Base-by-base conservation (phyloP, 306 rosid genomes). In the Heteromeles arbutifolia region DNA sequence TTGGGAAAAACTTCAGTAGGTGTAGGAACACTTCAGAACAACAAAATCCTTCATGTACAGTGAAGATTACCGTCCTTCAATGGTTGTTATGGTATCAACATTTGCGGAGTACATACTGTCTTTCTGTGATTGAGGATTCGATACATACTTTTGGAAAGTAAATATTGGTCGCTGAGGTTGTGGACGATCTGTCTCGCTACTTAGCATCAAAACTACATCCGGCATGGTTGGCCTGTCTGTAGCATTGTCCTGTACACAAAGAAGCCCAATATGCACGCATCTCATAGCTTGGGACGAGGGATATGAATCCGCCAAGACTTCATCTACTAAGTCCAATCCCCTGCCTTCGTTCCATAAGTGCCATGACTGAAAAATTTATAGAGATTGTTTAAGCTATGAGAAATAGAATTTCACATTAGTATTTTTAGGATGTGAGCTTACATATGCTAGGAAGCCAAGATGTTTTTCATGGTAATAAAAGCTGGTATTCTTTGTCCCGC, bases 181-280 rank as follows among this genome's bases (percentile, higher is more conserved):
- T 1, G 78, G 74, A 53, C 25, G 39, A 32, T 64, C 32, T 29
- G 77, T 67, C 63, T 69, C 79, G 14, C 62, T 74, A 26, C 70
- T 73, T 37, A 69, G 29, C 76, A 82, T 78, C 43, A 45, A 34
- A 32, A 78, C 67, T 24, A 78, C 70, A 4, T 70, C 80, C 0
- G 74, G 31, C 83, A 70, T 82, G 73, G 57, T 70, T 14, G 83
- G 86, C 28, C 86, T 78, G 15, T 74, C 86, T 0, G 14, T 69
- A 5, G 76, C 70, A 53, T 37, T 54, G 26, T 80, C 79, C 43
- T 82, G 85, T 4, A 78, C 72, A 45, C 85, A 82, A 3, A 82
- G 79, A 43, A 82, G 85, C n/a, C 73, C 85, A 13, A 82, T 45
- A 32, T 82, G 52, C 31, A 78, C 9, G 21, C 67, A 77, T 44